Evolutionary conservation across 2,329 filamentous ascomycete species (phyloP).

Genomic region (Calonectria ilicicola): DNA sequence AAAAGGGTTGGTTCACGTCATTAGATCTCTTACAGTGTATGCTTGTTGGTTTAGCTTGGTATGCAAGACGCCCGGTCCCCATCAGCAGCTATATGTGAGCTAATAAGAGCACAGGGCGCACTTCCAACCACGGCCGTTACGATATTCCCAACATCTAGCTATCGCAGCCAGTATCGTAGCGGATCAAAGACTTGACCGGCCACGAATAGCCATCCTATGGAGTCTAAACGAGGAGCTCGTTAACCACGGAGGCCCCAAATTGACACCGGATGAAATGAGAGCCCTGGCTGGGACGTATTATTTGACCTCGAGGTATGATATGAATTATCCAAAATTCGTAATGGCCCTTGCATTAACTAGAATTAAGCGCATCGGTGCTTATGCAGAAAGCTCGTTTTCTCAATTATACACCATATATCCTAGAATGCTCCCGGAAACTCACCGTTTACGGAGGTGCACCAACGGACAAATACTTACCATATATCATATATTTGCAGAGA

Average conservation of each 20-base stretch:
- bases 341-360: background rate
- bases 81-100: background rate
- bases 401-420: constrained; percentile 42
- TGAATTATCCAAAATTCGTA: too few species aligned
- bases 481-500: constrained; percentile 46
- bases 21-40: constrained; percentile 48
- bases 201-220: constrained; percentile 44
- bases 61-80: background rate
- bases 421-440: constrained; percentile 40
- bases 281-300: constrained; percentile 48
- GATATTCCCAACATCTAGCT: constrained; percentile 45
- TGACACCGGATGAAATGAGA: constrained; percentile 44
- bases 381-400: constrained; percentile 47
- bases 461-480: constrained; percentile 44
- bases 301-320: constrained; percentile 45
- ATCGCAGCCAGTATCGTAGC: constrained; percentile 47
- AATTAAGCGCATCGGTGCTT: constrained; percentile 39
- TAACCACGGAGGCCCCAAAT: constrained; percentile 26
- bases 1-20: constrained; percentile 39
- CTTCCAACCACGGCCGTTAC: constrained; percentile 44
- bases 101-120: constrained; percentile 45
- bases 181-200: constrained; percentile 46
- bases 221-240: constrained; percentile 38
- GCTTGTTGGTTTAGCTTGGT: constrained; percentile 48
- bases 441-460: constrained; percentile 20